Evolutionary conservation across 140 eudicot species (phyloP).

Genomic region (Oenanthe javanica): DNA sequence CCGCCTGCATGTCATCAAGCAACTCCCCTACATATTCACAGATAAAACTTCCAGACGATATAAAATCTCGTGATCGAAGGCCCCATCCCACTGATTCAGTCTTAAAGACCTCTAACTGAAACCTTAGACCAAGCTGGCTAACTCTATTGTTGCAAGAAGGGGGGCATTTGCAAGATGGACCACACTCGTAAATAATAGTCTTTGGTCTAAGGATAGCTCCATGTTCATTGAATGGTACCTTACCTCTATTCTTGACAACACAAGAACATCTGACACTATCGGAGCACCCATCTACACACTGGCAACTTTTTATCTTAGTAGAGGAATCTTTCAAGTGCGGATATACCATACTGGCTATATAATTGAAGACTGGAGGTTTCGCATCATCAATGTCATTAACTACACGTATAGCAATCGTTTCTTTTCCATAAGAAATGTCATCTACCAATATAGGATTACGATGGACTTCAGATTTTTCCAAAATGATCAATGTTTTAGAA

Average conservation of each 20-base stretch:
- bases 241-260: constrained; percentile 28
- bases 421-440: constrained; percentile 30
- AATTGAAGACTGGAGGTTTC: constrained; percentile 24
- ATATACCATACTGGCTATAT: constrained; percentile 12
- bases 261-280: constrained; percentile 23
- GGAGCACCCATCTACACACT: constrained; percentile 27
- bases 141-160: constrained; percentile 34
- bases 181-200: constrained; percentile 27
- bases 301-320: constrained; percentile 14
- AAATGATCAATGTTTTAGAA: neutral
- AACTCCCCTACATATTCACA: constrained; percentile 33
- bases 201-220: constrained; percentile 22
- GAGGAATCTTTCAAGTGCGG: constrained; percentile 8
- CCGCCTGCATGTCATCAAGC: constrained; percentile 24
- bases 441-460: neutral
- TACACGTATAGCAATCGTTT: constrained; percentile 17
- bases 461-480: constrained; percentile 18
- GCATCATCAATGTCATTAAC: constrained; percentile 20
- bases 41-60: constrained; percentile 27
- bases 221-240: constrained; percentile 18
- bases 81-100: constrained; percentile 36
- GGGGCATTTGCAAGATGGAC: constrained; percentile 30
- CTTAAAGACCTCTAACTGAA: constrained; percentile 26
- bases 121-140: constrained; percentile 25
- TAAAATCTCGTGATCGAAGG: constrained; percentile 17